Evolutionary conservation across 352 stramenopile genomes (phyloP).

Genomic region (Phytophthora cryptogea): DNA sequence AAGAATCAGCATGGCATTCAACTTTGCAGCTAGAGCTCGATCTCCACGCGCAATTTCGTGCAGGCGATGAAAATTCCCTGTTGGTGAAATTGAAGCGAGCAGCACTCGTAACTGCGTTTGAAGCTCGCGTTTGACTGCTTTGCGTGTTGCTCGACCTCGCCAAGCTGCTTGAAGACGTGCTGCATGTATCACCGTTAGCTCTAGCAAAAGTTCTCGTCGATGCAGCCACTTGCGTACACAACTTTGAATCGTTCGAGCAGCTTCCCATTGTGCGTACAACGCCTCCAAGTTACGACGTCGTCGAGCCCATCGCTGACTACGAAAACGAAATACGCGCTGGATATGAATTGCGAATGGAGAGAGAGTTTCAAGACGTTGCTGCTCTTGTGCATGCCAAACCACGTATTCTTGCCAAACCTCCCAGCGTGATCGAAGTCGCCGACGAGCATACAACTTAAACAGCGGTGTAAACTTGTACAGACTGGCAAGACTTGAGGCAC

Average conservation of each 20-base stretch:
- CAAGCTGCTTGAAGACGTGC: constrained; percentile 51
- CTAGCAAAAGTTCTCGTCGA: constrained; percentile 17
- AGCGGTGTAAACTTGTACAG: constrained; percentile 68
- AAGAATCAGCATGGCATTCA: constrained; percentile 62
- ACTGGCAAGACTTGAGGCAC: constrained; percentile 35
- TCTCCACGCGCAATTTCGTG: constrained; percentile 45
- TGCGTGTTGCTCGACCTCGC: constrained; percentile 41
- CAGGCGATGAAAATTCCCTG: constrained; percentile 62
- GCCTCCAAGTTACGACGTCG: constrained; percentile 38
- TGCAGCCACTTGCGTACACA: constrained; percentile 35
- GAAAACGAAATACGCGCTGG: constrained; percentile 58
- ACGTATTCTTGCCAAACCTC: constrained; percentile 45
- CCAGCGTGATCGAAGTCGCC: constrained; percentile 46
- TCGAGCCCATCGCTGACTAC: constrained; percentile 39
- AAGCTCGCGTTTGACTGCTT: constrained; percentile 46
- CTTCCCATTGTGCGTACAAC: constrained; percentile 44
- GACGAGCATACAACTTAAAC: constrained; percentile 56
- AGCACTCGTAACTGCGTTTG: constrained; percentile 48
- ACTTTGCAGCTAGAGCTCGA: constrained; percentile 32
- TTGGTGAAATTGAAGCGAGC: constrained; percentile 55
- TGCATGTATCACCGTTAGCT: constrained; percentile 35
- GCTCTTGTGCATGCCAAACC: constrained; percentile 48
- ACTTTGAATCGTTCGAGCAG: constrained; percentile 40
- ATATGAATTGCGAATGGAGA: constrained; percentile 59
- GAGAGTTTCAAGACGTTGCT: constrained; percentile 40